Evolutionary conservation across 805 yeast genomes (phyloP), one percentile per base, ranked within the genome.

Genomic region (Zygosaccharomyces rouxii): DNA sequence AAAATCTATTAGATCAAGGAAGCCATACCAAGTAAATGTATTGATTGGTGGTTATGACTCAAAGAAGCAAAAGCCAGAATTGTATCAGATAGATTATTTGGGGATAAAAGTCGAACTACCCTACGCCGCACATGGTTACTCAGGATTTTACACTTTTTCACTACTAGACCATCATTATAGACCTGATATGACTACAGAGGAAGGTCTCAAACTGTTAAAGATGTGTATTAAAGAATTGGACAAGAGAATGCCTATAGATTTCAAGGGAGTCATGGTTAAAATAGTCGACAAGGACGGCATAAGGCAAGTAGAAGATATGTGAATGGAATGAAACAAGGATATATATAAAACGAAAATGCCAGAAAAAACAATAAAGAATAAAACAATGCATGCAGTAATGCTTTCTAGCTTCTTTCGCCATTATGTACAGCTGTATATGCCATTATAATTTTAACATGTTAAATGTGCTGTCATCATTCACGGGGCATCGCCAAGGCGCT

Each of bases 41-140:
- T 74, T 94, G 51, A 71, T 94, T 52, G 99, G 86, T 37, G 97
- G 98, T 9, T 83, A 75, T 65, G 92, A 89, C 60, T 68, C 71
- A 13, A 78, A 76, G 54, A 74, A 73, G 6, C 67, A 74, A 35
- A 73, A 71, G 51, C 89, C 97, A 35, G 72, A 78, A 44, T 75
- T 94, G 60, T 83, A 86, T 62, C 89, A 92, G 84, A 86, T 94
- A 56, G 99, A 94, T 66, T 94, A 94, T 67, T 72, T 94, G 55
- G 99, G 99, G 6, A 87, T 99, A 2, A 81, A 84, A 56, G 95
- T 84, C 13, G 88, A 84, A 52, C 75, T 94, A 50, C 98, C 99
- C 13, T 94, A 94, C 64, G 96, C 95, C 14, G 98, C 98, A 1
- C 99, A 94, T 67, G 99, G 99, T 10, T 94, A 94, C 64, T 96